These are phyloP conservation scores for Aspergillus conjunctus DNA, from an alignment of 495 filamentous ascomycete genomes.

Conservation along the genomic window DNA sequence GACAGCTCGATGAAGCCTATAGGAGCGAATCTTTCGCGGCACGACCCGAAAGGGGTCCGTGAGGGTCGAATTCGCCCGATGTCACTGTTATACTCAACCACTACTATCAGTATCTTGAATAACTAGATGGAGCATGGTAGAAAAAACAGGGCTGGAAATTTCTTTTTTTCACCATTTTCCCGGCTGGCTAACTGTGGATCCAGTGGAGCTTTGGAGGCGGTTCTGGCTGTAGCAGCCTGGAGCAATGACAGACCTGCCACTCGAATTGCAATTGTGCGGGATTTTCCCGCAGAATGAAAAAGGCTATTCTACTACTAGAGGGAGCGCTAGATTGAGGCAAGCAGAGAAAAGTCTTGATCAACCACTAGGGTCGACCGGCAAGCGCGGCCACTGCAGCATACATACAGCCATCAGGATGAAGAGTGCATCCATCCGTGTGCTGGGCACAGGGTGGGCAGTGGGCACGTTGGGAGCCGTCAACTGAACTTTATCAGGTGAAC, in stretches of 20 bases:
- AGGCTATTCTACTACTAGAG: neutral
- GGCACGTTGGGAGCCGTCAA: no score
- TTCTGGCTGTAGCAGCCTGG: neutral
- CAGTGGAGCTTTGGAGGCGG: neutral
- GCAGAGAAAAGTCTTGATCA: constrained; percentile 18
- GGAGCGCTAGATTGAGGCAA: neutral
- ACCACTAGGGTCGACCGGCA: constrained; percentile 26
- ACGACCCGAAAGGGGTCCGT: neutral
- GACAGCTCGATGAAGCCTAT: neutral
- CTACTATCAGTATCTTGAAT: no score
- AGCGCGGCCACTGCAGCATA: neutral
- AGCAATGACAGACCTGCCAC: neutral
- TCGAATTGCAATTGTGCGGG: constrained; percentile 7
- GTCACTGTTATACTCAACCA: no score
- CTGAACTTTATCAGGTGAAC: neutral
- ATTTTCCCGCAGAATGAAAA: constrained; percentile 11
- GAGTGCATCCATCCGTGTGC: neutral
- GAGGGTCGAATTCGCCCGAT: neutral
- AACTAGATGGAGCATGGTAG: no score
- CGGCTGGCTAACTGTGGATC: neutral
- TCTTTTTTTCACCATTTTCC: neutral
- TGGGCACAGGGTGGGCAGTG: neutral
- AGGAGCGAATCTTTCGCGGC: neutral
- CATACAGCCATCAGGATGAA: neutral
- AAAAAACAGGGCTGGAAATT: neutral